These are phyloP conservation scores for Boletales sp. DNA, from an alignment of 768 basidiomycete genomes.

Conservation along the genomic window DNA sequence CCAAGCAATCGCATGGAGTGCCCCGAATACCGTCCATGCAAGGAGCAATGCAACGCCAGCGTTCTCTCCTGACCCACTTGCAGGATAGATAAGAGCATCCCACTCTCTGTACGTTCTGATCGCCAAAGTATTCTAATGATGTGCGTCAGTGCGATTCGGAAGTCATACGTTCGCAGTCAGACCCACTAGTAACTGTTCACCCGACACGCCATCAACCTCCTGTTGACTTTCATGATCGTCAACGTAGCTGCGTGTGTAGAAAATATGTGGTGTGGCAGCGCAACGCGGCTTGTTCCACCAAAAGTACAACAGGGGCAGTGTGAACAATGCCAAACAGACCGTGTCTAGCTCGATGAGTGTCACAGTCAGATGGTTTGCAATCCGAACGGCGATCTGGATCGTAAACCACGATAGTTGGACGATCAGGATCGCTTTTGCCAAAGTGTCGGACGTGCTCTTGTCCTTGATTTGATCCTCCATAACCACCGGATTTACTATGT, in stretches of 20 bases:
- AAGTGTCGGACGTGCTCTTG: not conserved
- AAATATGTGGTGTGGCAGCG: not conserved
- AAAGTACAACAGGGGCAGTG: constrained; percentile 1
- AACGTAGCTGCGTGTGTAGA: too few relatives aligned
- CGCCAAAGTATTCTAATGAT: not conserved
- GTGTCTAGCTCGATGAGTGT: constrained; percentile 2
- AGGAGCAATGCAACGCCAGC: too few relatives aligned
- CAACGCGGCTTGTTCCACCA: constrained; percentile 1
- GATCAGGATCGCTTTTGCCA: not conserved
- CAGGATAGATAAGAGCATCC: not conserved
- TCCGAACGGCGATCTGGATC: not conserved
- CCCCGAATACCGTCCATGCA: too few relatives aligned
- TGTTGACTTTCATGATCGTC: too few relatives aligned
- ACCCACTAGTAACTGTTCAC: too few relatives aligned
- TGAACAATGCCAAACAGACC: not conserved
- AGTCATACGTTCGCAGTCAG: too few relatives aligned
- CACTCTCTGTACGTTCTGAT: not conserved
- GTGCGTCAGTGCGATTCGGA: too few relatives aligned
- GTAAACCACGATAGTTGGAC: not conserved
- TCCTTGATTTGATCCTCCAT: not conserved
- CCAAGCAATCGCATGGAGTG: too few relatives aligned
- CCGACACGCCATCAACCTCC: too few relatives aligned
- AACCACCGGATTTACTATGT: not conserved
- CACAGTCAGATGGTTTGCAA: not conserved
- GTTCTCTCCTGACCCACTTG: too few relatives aligned